These are phyloP conservation scores for Saturnispora hagleri DNA, from an alignment of 805 yeast species.

Conservation along the genomic window DNA sequence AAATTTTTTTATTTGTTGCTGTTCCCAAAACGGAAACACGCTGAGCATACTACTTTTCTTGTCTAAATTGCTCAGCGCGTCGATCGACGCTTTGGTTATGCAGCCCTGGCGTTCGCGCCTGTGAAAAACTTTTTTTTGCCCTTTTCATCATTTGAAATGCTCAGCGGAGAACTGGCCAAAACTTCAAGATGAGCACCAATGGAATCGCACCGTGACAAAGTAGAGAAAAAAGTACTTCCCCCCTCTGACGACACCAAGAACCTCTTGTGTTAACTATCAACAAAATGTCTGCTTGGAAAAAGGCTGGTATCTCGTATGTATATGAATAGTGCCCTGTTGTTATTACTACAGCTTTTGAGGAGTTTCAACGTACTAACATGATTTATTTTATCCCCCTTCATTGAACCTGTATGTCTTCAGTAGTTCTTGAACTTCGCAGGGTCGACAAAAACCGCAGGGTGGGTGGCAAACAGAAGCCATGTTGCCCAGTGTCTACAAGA, in stretches of 20 bases:
- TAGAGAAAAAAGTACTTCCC: background rate
- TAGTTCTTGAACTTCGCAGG: background rate
- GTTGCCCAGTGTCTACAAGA: background rate
- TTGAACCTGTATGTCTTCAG: background rate
- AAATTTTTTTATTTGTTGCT: background rate
- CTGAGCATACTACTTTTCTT: background rate
- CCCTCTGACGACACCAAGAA: background rate
- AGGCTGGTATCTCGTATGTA: slow-evolving; percentile 54
- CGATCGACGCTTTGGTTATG: slow-evolving; percentile 13
- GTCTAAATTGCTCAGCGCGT: background rate
- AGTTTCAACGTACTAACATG: background rate
- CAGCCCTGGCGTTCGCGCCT: slow-evolving; percentile 1
- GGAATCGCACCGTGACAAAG: background rate
- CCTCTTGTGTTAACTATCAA: background rate
- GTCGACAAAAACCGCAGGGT: background rate
- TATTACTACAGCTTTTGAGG: background rate
- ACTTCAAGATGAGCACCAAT: background rate
- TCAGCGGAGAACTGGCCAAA: background rate
- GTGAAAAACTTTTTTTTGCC: background rate
- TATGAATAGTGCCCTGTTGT: background rate
- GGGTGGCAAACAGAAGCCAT: background rate
- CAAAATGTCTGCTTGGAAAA: slow-evolving; percentile 50
- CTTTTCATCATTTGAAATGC: background rate
- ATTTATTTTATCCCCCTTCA: background rate
- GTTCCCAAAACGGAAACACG: background rate